Base-by-base conservation (phyloP, 176 grass and related monocot species). In the Themeda triandra region DNA sequence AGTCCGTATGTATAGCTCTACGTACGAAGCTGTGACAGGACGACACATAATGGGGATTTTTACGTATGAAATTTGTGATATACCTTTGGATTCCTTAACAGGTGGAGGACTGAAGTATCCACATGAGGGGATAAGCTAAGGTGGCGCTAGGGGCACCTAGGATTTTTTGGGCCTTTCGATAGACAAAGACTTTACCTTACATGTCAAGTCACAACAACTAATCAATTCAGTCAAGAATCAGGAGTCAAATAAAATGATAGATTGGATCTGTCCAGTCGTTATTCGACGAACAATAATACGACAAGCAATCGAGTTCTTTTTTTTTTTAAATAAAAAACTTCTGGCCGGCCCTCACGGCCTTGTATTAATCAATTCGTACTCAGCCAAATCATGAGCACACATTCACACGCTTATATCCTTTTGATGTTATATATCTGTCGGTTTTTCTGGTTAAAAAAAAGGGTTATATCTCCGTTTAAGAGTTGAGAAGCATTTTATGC, bases 151-250 rank as follows among this genome's bases (percentile, higher is more conserved):
- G 3, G 35, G 30, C 80, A 83, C 41, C 40, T 31, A 64, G 15
- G 72, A 78, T 49, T 71, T 51, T 77, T 66, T n/a, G n/a, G 51
- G 73, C 74, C 74, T 88, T 88, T 78, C 74, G 53, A 42, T 79
- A 59, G 80, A 83, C 62, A 88, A 88, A 78, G 73, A 83, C 74
- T 69, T 71, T 35, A 35, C 33, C 76, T 72, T 56, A 18, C 79
- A 29, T 49, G 79, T 76, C 71, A 64, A 31, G 31, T 78, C 86
- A 83, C 9, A 10, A 29, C 19, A 19, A 15, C 46, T 21, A 58
- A 81, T 54, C 59, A 73, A 66, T 75, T 45, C 10, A 73, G 75
- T 84, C 80, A 88, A 83, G 74, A 42, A 35, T 51, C 67, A 84
- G 4, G 28, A 79, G 70, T 67, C 62, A 78, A 77, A 69, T n/a